Base-by-base conservation (phyloP, 108 stramenopile species). In the Fistulifera pelliculosa region DNA sequence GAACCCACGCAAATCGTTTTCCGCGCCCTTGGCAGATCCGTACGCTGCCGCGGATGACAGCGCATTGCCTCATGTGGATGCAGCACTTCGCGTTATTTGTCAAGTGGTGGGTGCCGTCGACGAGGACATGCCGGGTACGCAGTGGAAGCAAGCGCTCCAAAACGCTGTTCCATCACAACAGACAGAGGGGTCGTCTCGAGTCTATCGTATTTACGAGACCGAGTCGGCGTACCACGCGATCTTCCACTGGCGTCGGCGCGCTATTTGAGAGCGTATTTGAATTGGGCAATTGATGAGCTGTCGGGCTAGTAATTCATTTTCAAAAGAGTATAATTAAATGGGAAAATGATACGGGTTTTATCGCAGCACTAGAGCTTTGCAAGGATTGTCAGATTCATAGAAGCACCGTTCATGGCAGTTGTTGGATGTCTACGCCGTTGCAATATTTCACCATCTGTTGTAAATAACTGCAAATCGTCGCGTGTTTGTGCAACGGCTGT, bases 181-280 rank as follows among this genome's bases (percentile, higher is more conserved):
- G 42, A 55, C 56, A 40, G 67, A 58, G 22, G 81, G 78, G 80
- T 90, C 0, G 52, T 71, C 14, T 63, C 73, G 25, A 73, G 77
- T 38, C 60, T 90, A 40, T 75, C 50, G 7, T 90, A 90, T 42
- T 47, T 90, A 21, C 66, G 88, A 54, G 88, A 90, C 57, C 70
- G 88, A 44, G 77, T 83, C 2, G 88, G 88, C 17, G 81, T 83
- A 2, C 88, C 88, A 21, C 67, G 88, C 41, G 88, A 90, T 60
- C 56, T 86, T 6, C 88, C 83, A 19, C 61, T 90, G 18, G 83
- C 84, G 10, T 52, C 84, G 25, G 88, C 72, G 0, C 60, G 88
- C 31, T 83, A 90, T 42, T 61, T 90, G 5, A 66, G 88, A 49
- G 88, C 88, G 6, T 85, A 90, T 49, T 59, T 90, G 47, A 90